These are phyloP conservation scores for Leccinum broughii DNA, from an alignment of 768 basidiomycete genomes.

Conservation along the genomic window DNA sequence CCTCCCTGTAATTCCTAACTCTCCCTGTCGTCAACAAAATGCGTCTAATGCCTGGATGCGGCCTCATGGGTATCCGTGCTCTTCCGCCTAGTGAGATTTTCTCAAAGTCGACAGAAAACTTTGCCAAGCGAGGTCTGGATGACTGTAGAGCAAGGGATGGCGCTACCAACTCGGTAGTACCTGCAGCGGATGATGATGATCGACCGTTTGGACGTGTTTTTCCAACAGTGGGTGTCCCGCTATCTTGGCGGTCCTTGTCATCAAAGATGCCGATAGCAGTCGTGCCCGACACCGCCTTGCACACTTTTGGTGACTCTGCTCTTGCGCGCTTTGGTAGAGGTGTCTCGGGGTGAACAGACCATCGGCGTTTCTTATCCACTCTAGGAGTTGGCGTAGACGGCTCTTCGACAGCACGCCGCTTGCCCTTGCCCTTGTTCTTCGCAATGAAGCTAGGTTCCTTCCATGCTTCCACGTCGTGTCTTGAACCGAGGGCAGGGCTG, in stretches of 20 bases:
- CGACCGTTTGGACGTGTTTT: constrained; percentile 4
- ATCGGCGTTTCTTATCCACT: constrained; percentile 17
- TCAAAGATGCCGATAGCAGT: background rate
- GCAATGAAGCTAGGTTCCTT: constrained; percentile 34
- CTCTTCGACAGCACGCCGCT: constrained; percentile 12
- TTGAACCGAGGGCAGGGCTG: background rate
- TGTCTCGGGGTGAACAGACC: constrained; percentile 8
- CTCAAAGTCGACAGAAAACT: constrained; percentile 19
- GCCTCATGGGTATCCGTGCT: constrained; percentile 12
- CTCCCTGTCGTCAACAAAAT: constrained; percentile 30
- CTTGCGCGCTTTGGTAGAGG: constrained; percentile 19
- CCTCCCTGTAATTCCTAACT: constrained; percentile 21
- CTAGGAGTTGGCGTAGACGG: background rate
- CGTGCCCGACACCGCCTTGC: background rate
- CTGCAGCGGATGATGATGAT: background rate
- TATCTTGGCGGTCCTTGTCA: background rate
- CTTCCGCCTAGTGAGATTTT: constrained; percentile 9
- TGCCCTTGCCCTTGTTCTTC: constrained; percentile 22
- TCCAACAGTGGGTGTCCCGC: background rate
- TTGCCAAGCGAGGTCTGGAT: constrained; percentile 23
- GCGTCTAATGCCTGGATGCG: constrained; percentile 6
- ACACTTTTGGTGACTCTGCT: background rate
- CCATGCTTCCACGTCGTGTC: constrained; percentile 33
- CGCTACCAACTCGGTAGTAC: background rate
- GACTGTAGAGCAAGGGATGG: background rate